Evolutionary conservation across 176 grass and related monocot genomes (phyloP), one percentile per base, ranked within the genome.

Genomic region (Oryza longistaminata): DNA sequence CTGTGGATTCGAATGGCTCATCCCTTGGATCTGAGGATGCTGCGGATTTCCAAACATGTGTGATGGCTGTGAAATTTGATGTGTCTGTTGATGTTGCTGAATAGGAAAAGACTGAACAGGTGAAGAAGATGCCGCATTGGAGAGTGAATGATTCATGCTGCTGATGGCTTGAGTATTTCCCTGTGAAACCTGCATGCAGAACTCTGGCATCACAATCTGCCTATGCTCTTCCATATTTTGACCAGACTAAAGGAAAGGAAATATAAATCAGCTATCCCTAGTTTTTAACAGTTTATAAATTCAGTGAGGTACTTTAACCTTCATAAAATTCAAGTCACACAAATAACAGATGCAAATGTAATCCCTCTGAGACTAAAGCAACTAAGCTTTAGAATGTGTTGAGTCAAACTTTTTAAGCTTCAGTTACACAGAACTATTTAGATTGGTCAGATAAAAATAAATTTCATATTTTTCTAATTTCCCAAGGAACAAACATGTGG

Each of bases 191-290:
- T 93, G 91, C 75, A 92, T 74, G 78, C 90, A 82, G 35, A 90
- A 73, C 77, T 98, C 85, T 16, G 87, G 87, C 77, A 90, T 87
- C 92, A 85, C 76, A 90, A 86, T 85, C 64, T 88, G 87, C 81
- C 88, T 85, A 81, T 91, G 89, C 46, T 93, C 90, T 55, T 91
- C 87, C 14, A 89, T 69, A 84, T 85, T 91, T 75, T 98, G 93
- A 62, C 89, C 89, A 81, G 87, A 85, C 96, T 98, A 88, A 49
- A 87, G 26, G 78, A 79, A 61, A 81, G 73, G 82, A 70, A 86
- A 78, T 79, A 84, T 75, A 66, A 26, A 40, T 85, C 70, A 91
- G 82, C n/a, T 66, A 72, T 66, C 19, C 11, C 5, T 24, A 85
- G 39, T 9, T 15, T 33, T 48, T 37, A 83, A 12, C 48, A 45